Evolutionary conservation across 257 asterid species (phyloP).

Genomic region (Solanum lignicaule): DNA sequence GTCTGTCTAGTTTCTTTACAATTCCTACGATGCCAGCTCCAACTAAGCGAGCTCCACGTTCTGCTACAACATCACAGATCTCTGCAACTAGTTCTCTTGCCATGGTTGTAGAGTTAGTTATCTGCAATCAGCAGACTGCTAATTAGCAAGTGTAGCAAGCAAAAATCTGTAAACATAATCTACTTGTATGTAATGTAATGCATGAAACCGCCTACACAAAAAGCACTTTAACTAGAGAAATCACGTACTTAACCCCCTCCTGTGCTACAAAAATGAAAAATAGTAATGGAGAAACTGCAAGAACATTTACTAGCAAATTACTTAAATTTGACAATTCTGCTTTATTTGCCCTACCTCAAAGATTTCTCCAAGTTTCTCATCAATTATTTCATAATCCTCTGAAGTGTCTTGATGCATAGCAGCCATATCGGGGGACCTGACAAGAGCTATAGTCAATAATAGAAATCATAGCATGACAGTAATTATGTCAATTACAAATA

Average conservation of each 20-base stretch:
- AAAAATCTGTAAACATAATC: background rate
- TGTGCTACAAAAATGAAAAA: background rate
- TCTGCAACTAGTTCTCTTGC: conserved; percentile 55
- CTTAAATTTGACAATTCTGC: background rate
- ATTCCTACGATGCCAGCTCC: conserved; percentile 75
- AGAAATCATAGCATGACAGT: background rate
- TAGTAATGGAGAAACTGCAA: background rate
- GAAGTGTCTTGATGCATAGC: conserved; percentile 91
- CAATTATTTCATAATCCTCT: conserved; percentile 54
- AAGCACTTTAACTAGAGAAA: background rate
- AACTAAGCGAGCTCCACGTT: conserved; percentile 74
- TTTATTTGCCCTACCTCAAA: conserved; percentile 28
- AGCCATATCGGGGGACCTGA: conserved; percentile 74
- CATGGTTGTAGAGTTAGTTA: conserved; percentile 33
- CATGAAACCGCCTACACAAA: background rate
- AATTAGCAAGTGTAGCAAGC: background rate
- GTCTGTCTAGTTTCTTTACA: conserved; percentile 50
- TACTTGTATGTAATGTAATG: background rate
- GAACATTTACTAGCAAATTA: background rate
- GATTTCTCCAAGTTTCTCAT: conserved; percentile 45
- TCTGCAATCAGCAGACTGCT: conserved; percentile 19
- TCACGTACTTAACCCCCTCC: background rate
- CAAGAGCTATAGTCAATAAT: background rate
- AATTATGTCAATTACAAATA: background rate
- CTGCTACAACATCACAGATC: conserved; percentile 69